Base-by-base conservation (phyloP, 2,329 filamentous ascomycete species). In the Thielaviopsis populi region DNA sequence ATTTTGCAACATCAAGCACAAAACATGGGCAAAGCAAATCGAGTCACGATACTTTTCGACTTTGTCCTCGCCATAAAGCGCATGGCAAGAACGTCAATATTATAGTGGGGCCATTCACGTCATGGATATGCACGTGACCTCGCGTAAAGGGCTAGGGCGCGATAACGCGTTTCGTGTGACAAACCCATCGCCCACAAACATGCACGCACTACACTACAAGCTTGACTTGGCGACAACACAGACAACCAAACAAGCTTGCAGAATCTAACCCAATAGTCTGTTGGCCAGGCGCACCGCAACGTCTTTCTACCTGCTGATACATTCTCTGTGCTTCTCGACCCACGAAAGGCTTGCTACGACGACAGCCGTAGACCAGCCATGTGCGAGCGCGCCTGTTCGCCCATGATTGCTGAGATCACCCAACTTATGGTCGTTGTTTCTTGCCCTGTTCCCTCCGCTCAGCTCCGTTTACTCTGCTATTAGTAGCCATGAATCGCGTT, bases 401-500 rank as follows among this genome's bases (percentile, higher is more conserved):
- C 33, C 6, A 42, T 61, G 15, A 10, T 13, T 33, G 33, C 41
- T 24, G 17, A 43, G 40, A 61, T 37, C 59, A 19, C 19, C 27
- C 13, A 27, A 5, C 7, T 15, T 15, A n/a, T 24, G 19, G 46
- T 50, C 24, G n/a, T 8, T 33, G 24, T 17, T 8, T 61, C 5
- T 30, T 41, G 10, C 17, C 13, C 8, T 24, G 11, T 33, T 46
- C 42, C 33, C 22, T 58, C 33, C 11, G 30, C 7, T 15, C 13
- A 30, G 27, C 5, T 15, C 24, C 11, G n/a, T 24, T 24, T 1
- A 24, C 4, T 19, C 3, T 50, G 15, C 19, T 15, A 24, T n/a
- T n/a, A 13, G 22, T 50, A 24, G 46, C 22, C 46, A 86, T 86
- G 83, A 80, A 82, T 11, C 83, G 77, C 67, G 78, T 79, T 8